Conservation (phyloP, 257 asterid species). For the Striga asiatica region DNA sequence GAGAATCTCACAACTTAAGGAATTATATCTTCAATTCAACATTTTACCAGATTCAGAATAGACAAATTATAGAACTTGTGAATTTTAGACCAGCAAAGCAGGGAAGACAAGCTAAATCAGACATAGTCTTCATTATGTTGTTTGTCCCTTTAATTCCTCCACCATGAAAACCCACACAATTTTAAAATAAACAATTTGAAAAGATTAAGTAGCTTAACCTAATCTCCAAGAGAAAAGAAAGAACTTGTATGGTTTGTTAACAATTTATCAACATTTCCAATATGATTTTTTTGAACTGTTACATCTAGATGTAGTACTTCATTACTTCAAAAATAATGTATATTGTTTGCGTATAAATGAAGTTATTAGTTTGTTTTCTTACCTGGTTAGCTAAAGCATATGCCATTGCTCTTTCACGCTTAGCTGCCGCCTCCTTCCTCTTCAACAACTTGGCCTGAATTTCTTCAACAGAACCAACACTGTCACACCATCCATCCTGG, state of each 20-base stretch:
- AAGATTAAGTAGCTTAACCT: no score
- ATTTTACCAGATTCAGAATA: background rate
- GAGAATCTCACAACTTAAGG: background rate
- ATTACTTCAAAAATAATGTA: background rate
- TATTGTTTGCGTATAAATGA: slow-evolving; percentile 7
- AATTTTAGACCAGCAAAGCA: background rate
- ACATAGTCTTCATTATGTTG: background rate
- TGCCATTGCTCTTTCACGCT: slow-evolving; percentile 99
- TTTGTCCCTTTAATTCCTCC: background rate
- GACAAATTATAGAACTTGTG: background rate
- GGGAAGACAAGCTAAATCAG: slow-evolving; percentile 4
- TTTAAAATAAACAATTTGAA: background rate
- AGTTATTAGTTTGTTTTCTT: slow-evolving; percentile 11
- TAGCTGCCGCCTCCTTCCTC: slow-evolving; percentile 97
- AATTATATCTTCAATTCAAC: background rate
- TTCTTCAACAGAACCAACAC: slow-evolving; percentile 89
- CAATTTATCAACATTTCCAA: background rate
- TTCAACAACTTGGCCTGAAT: slow-evolving; percentile 85
- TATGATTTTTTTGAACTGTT: background rate
- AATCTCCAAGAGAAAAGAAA: no score
- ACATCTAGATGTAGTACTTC: background rate
- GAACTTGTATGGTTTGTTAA: background rate
- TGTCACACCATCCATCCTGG: slow-evolving; percentile 98
- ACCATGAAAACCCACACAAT: background rate
- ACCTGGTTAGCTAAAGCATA: slow-evolving; percentile 99